Percentiles rank a stretch among this genome's conserved stretches.
Evolutionary conservation across 2,329 filamentous ascomycete species (phyloP).

Genomic region (Gaeumannomyces tritici): DNA sequence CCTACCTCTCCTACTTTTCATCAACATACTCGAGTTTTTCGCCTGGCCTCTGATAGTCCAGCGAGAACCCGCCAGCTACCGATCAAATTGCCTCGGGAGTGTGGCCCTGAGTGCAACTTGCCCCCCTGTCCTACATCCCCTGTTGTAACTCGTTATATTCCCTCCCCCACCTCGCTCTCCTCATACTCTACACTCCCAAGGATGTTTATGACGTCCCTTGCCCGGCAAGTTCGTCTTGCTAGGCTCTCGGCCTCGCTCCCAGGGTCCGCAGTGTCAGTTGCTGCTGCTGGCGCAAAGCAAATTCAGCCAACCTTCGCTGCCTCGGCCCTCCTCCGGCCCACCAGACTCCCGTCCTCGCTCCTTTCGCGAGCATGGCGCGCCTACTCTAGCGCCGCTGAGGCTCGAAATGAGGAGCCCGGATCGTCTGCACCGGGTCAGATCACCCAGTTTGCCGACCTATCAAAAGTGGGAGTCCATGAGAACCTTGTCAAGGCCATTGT

Average conservation of each 20-base stretch:
- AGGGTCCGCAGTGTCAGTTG: not conserved
- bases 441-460: conserved; percentile 32
- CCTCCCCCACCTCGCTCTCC: not conserved
- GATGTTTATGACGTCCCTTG: conserved; percentile 1
- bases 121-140: not conserved
- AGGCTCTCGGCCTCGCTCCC: not conserved
- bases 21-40: not conserved
- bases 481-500: conserved; percentile 62
- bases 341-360: not conserved
- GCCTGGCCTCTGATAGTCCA: not conserved
- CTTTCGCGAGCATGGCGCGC: not conserved
- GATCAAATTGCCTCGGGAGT: not conserved
- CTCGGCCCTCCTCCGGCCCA: not conserved
- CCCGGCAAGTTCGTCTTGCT: not conserved
- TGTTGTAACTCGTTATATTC: not conserved
- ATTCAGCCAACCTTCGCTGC: not conserved
- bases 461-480: conserved; percentile 43
- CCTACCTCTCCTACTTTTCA: not conserved
- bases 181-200: not conserved
- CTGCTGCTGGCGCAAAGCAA: not conserved
- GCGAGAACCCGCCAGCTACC: too few species aligned
- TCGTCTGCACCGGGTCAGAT: not conserved
- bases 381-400: not conserved
- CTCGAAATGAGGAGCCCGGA: not conserved
- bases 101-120: not conserved